A percentile compares a stretch with the other conserved stretches of the same genome.
Conservation (phyloP, 257 asterid genomes). For the Gardenia jasminoides region DNA sequence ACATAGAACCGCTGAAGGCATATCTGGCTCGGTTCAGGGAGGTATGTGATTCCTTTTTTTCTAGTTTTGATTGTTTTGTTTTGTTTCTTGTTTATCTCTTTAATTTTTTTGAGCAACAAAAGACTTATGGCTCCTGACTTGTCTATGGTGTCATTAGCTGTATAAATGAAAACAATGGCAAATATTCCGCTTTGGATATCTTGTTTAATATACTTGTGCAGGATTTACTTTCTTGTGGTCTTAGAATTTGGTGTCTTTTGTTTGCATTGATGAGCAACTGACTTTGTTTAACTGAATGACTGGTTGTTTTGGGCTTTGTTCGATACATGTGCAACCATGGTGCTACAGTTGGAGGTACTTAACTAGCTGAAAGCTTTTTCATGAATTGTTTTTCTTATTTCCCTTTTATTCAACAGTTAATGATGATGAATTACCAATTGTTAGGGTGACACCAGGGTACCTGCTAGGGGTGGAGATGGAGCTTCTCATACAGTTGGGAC, state of each 20-base stretch:
- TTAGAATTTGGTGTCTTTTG: background rate
- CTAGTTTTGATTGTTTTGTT: background rate
- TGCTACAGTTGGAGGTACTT: conserved; percentile 58
- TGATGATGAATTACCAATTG: conserved; percentile 20
- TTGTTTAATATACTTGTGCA: background rate
- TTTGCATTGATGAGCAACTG: conserved; percentile 1
- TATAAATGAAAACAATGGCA: background rate
- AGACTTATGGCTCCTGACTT: background rate
- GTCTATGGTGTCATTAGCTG: background rate
- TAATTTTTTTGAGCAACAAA: background rate
- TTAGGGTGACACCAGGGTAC: conserved; percentile 61
- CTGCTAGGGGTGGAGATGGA: conserved; percentile 52
- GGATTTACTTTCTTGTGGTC: background rate
- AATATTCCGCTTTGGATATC: background rate
- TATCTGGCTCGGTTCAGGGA: conserved; percentile 62
- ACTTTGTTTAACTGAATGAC: conserved; percentile 15
- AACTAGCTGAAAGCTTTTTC: conserved; percentile 6
- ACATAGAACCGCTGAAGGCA: conserved; percentile 50
- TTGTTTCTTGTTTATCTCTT: background rate
- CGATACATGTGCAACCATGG: conserved; percentile 22
- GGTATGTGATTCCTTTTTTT: conserved; percentile 30
- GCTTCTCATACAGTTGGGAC: conserved; percentile 35
- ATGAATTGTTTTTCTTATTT: background rate
- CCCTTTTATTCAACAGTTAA: conserved; percentile 2
- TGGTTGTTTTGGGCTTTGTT: conserved; percentile 23